These are phyloP conservation scores for Mrakia gelida DNA, from an alignment of 768 basidiomycete genomes.

Conservation along the genomic window DNA sequence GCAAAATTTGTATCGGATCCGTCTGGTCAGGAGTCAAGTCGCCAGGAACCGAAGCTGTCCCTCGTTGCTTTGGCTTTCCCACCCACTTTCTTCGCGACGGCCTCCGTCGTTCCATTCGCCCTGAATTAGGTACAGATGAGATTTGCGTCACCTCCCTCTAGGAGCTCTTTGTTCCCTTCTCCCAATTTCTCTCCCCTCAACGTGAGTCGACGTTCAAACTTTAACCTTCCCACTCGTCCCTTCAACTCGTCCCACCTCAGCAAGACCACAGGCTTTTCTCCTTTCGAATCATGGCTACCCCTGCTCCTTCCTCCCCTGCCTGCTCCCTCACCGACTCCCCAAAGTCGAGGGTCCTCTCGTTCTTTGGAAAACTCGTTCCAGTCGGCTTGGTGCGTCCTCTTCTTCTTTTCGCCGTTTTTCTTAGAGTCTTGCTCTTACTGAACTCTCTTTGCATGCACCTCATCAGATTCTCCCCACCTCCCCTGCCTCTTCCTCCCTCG, in stretches of 20 bases:
- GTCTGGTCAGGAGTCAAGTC: too few species aligned
- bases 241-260: background rate
- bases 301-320: background rate
- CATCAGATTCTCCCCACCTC: background rate
- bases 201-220: background rate
- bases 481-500: background rate
- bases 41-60: background rate
- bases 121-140: background rate
- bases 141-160: background rate
- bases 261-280: background rate
- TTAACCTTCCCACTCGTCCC: background rate
- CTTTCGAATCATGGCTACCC: background rate
- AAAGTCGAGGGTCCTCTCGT: background rate
- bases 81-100: background rate
- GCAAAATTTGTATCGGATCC: too few species aligned
- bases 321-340: background rate
- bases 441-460: background rate
- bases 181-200: too few species aligned
- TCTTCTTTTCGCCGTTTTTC: background rate
- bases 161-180: background rate
- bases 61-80: too few species aligned
- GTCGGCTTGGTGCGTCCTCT: background rate
- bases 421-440: background rate
- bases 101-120: background rate
- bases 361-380: background rate